Base-by-base conservation (phyloP, 2,329 filamentous ascomycete species). In the Rutstroemia sp. region DNA sequence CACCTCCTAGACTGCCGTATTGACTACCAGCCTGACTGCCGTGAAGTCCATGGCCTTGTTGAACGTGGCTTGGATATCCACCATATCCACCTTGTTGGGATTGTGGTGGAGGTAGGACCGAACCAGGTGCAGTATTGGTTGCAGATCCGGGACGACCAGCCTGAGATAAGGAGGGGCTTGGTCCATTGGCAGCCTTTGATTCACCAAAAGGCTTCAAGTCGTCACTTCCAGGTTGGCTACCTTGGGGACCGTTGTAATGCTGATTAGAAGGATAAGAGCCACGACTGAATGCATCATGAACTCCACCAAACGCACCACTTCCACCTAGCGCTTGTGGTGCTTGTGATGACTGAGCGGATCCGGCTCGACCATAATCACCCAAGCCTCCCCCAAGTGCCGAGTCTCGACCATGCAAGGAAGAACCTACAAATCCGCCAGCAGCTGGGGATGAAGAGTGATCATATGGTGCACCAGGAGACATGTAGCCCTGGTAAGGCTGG, bases 1-100 rank as follows among this genome's bases (percentile, higher is more conserved):
- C 72, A 49, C 77, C 78, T 56, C 77, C 77, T 41, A 81, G 73
- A 45, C 62, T 66, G 19, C 64, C 66, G 54, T 72, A 71, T 57
- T 70, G 69, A 57, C 65, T 67, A 18, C 63, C 67, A 38, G 63
- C 59, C 58, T 72, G 70, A 54, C 60, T 67, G 37, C 66, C 69
- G 46, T 71, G 70, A 37, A 70, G 61, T 48, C 62, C 64, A 57
- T 71, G 69, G 9, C 64, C 65, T 55, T 67, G 66, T 53, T 69
- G 68, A 16, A 69, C 63, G 56, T 71, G 69, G 39, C 65, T 63
- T 56, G 69, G 69, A 48, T 71, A 71, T 34, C 67, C 68, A 49
- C 66, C 66, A 60, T 70, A 71, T 23, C 68, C 66, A 52, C 59
- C 61, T 59, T 68, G 66, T 53, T 70, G 68, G 2, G 65, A 63